Evolutionary conservation across 1,139 yeast species (phyloP), one percentile per base, ranked within the genome.

Genomic region (Kurtzmaniella quercitrusa): DNA sequence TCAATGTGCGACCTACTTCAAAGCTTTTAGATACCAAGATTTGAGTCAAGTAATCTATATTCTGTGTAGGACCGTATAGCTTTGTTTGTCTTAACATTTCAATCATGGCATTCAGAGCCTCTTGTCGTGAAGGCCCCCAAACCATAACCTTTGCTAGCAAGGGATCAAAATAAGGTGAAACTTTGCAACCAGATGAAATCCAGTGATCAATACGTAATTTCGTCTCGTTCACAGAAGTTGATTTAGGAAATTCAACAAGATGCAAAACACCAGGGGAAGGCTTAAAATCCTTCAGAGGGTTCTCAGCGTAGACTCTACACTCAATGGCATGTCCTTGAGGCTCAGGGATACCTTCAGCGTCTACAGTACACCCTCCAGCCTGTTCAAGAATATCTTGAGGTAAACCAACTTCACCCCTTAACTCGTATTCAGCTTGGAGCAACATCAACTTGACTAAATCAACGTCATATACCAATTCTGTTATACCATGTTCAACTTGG

Each of bases 291-390:
- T 58, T 56, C 2, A 62, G 53, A 14, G 71, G 72, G 42, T 66
- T 65, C 44, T 66, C 71, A 2, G 71, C 69, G 45, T 66, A 66
- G 8, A 66, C 56, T 47, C 71, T 56, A 15, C 59, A 66, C 46
- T 66, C 71, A 41, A 66, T 64, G 2, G 70, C 64, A 54, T 65
- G 69, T 0, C 71, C 71, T 12, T 52, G 42, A n/a, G 71, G 71
- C 23, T 59, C 44, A 11, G 62, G 59, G 10, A 23, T 23, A 8
- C 25, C 25, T 21, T 60, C 49, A 5, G 52, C 57, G 19, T 53
- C 50, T 5, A 37, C 29, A 18, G 46, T 45, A 10, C 25, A 23
- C 7, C 25, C 25, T 17, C 43, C 41, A 40, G 46, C 50, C 6
- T 44, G 43, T 19, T 62, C 45, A 34, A 60, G 44, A 4, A 54